phyloP scores from a whole-genome alignment of 768 basidiomycete genomes.

The Mycena floridula region DNA sequence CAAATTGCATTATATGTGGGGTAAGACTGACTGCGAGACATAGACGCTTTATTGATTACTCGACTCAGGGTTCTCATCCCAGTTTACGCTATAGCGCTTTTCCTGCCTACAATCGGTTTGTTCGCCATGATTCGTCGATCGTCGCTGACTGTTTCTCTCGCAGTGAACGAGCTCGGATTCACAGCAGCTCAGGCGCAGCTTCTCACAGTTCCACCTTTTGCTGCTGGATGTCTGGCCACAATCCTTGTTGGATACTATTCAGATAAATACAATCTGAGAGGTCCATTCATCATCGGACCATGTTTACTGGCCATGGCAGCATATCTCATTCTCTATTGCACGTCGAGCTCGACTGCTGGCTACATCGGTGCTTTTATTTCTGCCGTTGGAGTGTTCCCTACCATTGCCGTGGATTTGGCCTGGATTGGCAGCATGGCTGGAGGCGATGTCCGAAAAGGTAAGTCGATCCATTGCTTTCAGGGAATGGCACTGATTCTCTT shows the following conservation, averaged over 20 bases:
- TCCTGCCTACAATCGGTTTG: background rate
- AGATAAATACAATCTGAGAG: conserved; percentile 18
- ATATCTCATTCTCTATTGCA: conserved; percentile 26
- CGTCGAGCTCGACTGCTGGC: conserved; percentile 10
- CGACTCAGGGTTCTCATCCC: background rate
- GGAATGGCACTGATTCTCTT: conserved; percentile 32
- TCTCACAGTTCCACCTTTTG: background rate
- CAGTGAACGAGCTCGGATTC: conserved; percentile 30
- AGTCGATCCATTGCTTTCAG: background rate
- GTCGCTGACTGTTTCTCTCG: too few species aligned
- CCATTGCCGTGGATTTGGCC: conserved; percentile 27
- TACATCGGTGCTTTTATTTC: conserved; percentile 31
- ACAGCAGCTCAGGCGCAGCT: conserved; percentile 28
- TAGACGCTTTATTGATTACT: too few species aligned
- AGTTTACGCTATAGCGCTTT: background rate
- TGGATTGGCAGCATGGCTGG: conserved; percentile 38
- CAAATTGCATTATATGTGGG: conserved; percentile 37
- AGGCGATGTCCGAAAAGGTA: conserved; percentile 20
- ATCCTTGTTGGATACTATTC: conserved; percentile 22
- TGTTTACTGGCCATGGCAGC: conserved; percentile 29
- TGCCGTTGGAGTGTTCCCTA: conserved; percentile 30
- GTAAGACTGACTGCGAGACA: too few species aligned
- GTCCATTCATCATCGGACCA: conserved; percentile 28
- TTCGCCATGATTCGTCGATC: too few species aligned
- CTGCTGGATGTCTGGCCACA: conserved; percentile 8